Evolutionary conservation across 2,329 filamentous ascomycete species (phyloP), one percentile per base, ranked within the genome.

Genomic region (Waltergamsia citrina): DNA sequence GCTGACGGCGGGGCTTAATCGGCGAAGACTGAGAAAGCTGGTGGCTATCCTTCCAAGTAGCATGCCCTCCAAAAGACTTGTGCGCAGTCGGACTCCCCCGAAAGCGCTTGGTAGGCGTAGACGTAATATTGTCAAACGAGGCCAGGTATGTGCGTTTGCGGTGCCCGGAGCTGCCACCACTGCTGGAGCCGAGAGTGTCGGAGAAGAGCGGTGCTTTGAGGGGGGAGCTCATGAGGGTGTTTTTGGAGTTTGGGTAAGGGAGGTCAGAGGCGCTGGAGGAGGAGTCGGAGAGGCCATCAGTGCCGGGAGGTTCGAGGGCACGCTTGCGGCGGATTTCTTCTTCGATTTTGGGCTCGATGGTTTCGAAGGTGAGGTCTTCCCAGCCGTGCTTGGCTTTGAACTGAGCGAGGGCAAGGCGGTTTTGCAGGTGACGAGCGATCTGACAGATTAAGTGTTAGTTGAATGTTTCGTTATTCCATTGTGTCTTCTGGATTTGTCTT

Each of bases 381-480:
- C 87, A 93, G 55, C 88, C 88, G 64, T 94, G 83, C 62, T 93
- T 87, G 46, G 92, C 87, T 65, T 96, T 96, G 73, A 95, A 92
- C 60, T 93, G 92, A 54, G 92, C 92, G 43, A 96, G 77, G 38
- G 92, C 90, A 39, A 98, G 78, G 43, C 90, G 85, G 65, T 94
- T 87, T 63, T 96, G 87, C 36, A 98, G 70, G 51, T 83, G 84
- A 55, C 90, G 74, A 48, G 88, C 92, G 67, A 98, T 94, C 92
- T 96, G 54, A 36, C 37, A 33, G 35, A 16, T 20, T 20, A 30
- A 19, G 14, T 22, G 17, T 28, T 21, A n/a, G 22, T 17, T 30
- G n/a, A n/a, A n/a, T n/a, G n/a, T n/a, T n/a, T n/a, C n/a, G n/a
- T n/a, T n/a, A n/a, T n/a, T n/a, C n/a, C n/a, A n/a, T n/a, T n/a